Conservation (phyloP, 306 rosid species). For the Quercus berberidifolia region DNA sequence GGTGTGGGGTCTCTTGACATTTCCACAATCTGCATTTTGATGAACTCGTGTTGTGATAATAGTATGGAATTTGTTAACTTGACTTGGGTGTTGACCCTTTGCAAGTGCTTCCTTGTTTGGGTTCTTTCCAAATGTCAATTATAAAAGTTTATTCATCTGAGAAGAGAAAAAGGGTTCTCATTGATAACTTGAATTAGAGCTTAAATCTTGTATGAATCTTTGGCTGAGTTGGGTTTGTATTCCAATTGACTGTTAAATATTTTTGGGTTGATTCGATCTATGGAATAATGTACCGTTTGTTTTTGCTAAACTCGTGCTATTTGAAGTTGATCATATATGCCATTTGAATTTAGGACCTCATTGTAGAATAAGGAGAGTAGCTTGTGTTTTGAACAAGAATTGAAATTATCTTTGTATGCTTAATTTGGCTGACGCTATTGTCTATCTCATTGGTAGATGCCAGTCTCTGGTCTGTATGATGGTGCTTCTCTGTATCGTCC, state of each 20-base stretch:
- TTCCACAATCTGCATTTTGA: neutral
- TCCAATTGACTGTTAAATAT: neutral
- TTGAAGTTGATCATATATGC: neutral
- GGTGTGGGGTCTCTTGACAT: constrained; percentile 49
- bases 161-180: neutral
- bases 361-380: neutral
- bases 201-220: neutral
- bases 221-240: neutral
- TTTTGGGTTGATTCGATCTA: neutral
- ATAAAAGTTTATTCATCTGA: too few species aligned
- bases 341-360: neutral
- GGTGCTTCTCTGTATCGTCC: constrained; percentile 41
- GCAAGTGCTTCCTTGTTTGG: neutral
- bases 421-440: constrained; percentile 20
- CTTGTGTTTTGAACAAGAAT: neutral
- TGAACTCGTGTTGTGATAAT: neutral
- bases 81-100: neutral
- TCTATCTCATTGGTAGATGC: constrained; percentile 48
- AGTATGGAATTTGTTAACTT: neutral
- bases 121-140: neutral
- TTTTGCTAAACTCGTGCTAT: neutral
- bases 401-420: neutral
- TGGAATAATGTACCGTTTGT: neutral
- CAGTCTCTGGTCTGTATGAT: constrained; percentile 49
- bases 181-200: neutral